Evolutionary conservation across 371 early-diverging fungal species (phyloP), one percentile per base, ranked within the genome.

Genomic region (Rhizopus microsporus): DNA sequence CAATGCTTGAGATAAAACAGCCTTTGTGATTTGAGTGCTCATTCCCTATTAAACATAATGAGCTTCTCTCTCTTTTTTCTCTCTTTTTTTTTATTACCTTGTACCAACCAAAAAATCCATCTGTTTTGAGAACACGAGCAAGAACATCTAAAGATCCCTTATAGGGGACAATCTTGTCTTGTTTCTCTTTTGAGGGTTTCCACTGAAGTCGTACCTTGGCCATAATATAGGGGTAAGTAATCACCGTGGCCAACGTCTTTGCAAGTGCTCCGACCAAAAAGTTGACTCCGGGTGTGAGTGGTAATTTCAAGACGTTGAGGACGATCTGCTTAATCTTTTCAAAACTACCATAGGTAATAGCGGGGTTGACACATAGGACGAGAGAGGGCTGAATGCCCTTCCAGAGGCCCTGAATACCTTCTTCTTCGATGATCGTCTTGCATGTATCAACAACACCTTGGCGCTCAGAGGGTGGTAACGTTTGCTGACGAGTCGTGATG

Each of bases 211-310:
- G 81, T 12, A 93, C 93, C 68, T 98, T 98, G 56, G 98, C 97
- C 96, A 96, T 96, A 69, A 98, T 98, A 70, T 96, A 97, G 30
- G 98, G 97, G 65, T 95, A 93, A 8, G 91, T 93, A 58, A 91
- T 75, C 9, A 91, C 72, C 10, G 89, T 91, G 5, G 97, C 98
- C 64, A 97, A 67, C 0, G 96, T 92, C 72, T 98, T 98, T 51
- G 93, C 82, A 45, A 95, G 57, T 3, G 97, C 97, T 15, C 96
- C 97, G 30, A 93, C 87, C 61, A 89, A 67, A 65, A 98, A 97
- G 15, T 89, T 88, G 62, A 94, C 83, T 15, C 84, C 83, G 17
- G 94, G 80, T 13, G 88, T 78, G 69, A 96, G 68, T 23, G 63
- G 66, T 54, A 69, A 67, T 47, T 75, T 53, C 12, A 79, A 58